Evolutionary conservation across 2,329 filamentous ascomycete genomes (phyloP), one percentile per base, ranked within the genome.

Genomic region (Ophiostoma quercus): DNA sequence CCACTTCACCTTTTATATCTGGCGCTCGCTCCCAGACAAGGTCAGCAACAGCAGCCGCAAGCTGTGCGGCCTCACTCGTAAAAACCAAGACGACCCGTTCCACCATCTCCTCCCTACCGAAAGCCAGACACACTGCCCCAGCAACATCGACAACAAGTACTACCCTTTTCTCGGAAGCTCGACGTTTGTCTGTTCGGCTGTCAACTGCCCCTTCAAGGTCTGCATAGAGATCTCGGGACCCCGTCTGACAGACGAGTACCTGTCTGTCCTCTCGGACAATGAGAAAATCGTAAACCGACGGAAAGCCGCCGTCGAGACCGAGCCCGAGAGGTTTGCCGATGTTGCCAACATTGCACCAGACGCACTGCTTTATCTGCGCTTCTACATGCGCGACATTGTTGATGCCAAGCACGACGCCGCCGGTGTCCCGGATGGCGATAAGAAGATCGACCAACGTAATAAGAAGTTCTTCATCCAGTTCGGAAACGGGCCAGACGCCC

Each of bases 401-500:
- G 79, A 81, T 0, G 76, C 77, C 1, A 76, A 77, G 0, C 77
- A 78, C 47, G 78, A 79, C 1, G 71, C 75, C 0, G 78, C 82
- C 32, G 71, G 67, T 5, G 5, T 37, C 2, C 69, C 68, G 8
- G 72, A 70, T 22, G 66, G 47, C 11, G 71, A 69, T 14, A 70
- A 71, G 63, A 83, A 78, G 67, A 86, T 88, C 47, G 84, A 84
- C 1, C 84, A 83, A 68, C 78, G 85, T 1, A 88, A 88, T 73
- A 87, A 87, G 75, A 81, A 83, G 16, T 87, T 87, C 69, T 77
- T 78, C 34, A 82, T 86, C 1, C 79, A 85, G 7, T 87, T 87
- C 70, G 83, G 84, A 0, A 71, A 73, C 70, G 74, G 73, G 0
- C 79, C 79, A 4, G 81, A 82, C 3, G 84, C 84, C 67, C 81